These are phyloP conservation scores for Gypsophila paniculata DNA, from an alignment of 179 eudicot species.

Conservation along the genomic window DNA sequence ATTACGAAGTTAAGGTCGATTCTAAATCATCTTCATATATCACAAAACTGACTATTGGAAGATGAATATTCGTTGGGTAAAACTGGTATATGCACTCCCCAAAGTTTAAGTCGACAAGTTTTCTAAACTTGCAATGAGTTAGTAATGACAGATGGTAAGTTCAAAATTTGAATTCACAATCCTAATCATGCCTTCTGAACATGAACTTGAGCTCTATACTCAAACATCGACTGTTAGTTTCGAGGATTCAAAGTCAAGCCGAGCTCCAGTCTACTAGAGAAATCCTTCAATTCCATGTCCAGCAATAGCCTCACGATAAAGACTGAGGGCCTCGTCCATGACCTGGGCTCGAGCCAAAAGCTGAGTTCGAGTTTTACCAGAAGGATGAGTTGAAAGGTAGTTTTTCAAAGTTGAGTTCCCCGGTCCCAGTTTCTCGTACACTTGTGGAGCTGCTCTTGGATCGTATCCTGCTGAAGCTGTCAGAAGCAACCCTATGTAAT, in stretches of 20 bases:
- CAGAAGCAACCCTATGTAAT: conserved; percentile 79
- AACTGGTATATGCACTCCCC: too few species aligned
- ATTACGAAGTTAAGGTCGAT: too few species aligned
- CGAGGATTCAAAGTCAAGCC: too few species aligned
- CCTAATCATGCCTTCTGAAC: not conserved
- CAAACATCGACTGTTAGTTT: too few species aligned
- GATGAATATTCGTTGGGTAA: too few species aligned
- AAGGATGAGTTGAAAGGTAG: conserved; percentile 88
- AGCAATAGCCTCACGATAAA: conserved; percentile 52
- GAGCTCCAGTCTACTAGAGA: conserved; percentile 31
- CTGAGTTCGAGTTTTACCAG: conserved; percentile 75
- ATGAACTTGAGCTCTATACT: too few species aligned
- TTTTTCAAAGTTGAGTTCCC: conserved; percentile 52
- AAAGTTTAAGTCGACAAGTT: too few species aligned
- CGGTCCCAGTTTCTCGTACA: conserved; percentile 76
- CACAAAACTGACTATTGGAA: too few species aligned
- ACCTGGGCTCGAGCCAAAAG: conserved; percentile 67
- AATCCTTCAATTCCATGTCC: conserved; percentile 74
- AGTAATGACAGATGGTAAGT: too few species aligned
- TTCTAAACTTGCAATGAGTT: too few species aligned
- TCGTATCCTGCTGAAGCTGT: conserved; percentile 87
- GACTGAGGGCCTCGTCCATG: conserved; percentile 78
- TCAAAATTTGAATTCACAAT: too few species aligned
- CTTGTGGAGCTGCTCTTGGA: conserved; percentile 75
- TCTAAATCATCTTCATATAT: too few species aligned